Evolutionary conservation across 192 early-diverging fungal genomes (phyloP).

Genomic region (Mortierella alpina): DNA sequence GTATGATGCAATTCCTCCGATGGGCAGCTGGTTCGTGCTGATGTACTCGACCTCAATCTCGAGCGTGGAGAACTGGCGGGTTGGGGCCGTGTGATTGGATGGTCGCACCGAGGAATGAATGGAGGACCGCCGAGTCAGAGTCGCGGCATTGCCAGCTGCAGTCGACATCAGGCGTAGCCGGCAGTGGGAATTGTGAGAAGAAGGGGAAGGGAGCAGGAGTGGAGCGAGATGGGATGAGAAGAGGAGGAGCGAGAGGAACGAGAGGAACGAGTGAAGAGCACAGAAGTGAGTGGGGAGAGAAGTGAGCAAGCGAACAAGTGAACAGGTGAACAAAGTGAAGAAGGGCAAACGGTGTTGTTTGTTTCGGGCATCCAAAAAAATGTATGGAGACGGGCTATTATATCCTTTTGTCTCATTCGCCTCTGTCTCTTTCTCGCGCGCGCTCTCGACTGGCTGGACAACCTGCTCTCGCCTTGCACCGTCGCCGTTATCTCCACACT

Average conservation of each 20-base stretch:
- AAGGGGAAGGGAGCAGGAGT: background rate
- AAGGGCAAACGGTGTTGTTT: background rate
- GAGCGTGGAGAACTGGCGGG: constrained; percentile 20
- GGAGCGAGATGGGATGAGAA: background rate
- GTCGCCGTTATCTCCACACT: background rate
- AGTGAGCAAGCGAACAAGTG: background rate
- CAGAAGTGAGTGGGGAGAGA: background rate
- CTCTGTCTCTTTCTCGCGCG: background rate
- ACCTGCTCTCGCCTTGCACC: background rate
- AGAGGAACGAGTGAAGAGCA: background rate
- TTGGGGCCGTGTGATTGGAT: background rate
- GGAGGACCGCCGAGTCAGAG: constrained; percentile 36
- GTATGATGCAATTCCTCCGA: background rate
- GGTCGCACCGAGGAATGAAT: constrained; percentile 16
- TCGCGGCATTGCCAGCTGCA: background rate
- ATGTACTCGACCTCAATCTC: constrained; percentile 52
- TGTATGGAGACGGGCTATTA: background rate
- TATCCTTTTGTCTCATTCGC: background rate
- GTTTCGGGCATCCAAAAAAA: background rate
- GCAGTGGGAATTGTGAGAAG: background rate
- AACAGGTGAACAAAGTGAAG: background rate
- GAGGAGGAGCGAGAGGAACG: background rate
- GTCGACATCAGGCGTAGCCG: constrained; percentile 4
- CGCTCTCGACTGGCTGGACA: background rate
- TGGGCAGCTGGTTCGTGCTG: constrained; percentile 4